These are phyloP conservation scores for Diaporthe ilicicola DNA, from an alignment of 2,329 filamentous ascomycete species.

Conservation along the genomic window DNA sequence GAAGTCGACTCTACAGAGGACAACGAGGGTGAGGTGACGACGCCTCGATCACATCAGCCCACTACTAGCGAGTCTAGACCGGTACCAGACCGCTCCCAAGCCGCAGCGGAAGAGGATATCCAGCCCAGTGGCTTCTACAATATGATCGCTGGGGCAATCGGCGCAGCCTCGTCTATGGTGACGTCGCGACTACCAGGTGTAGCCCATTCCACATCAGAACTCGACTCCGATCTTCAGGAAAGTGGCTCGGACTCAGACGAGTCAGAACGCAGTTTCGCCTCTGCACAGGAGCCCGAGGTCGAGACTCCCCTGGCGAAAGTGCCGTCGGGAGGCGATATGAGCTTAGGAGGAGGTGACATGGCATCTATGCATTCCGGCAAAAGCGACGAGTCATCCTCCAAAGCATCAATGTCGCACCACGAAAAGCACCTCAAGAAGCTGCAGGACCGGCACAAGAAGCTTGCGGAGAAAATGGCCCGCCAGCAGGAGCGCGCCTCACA, in stretches of 20 bases:
- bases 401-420: slow-evolving; percentile 47
- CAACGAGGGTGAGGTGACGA: slow-evolving; percentile 43
- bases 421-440: slow-evolving; percentile 74
- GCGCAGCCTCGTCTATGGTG: slow-evolving; percentile 57
- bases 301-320: slow-evolving; percentile 37
- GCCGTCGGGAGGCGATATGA: background rate
- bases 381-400: slow-evolving; percentile 50
- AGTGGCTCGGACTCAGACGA: slow-evolving; percentile 50
- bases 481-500: slow-evolving; percentile 58
- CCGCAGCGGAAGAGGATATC: slow-evolving; percentile 34
- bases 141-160: slow-evolving; percentile 63
- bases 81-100: slow-evolving; percentile 3
- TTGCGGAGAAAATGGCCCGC: slow-evolving; percentile 70
- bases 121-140: slow-evolving; percentile 61
- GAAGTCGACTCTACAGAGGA: slow-evolving; percentile 40
- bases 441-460: slow-evolving; percentile 65
- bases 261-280: slow-evolving; percentile 58
- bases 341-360: slow-evolving; percentile 27
- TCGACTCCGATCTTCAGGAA: slow-evolving; percentile 40
- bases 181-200: slow-evolving; percentile 49
- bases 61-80: slow-evolving; percentile 31
- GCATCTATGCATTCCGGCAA: slow-evolving; percentile 42
- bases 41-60: background rate
- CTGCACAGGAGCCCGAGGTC: slow-evolving; percentile 51
- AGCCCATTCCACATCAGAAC: slow-evolving; percentile 40